Conservation (phyloP, 1,284 basidiomycete species). For the Boletus sp. region DNA sequence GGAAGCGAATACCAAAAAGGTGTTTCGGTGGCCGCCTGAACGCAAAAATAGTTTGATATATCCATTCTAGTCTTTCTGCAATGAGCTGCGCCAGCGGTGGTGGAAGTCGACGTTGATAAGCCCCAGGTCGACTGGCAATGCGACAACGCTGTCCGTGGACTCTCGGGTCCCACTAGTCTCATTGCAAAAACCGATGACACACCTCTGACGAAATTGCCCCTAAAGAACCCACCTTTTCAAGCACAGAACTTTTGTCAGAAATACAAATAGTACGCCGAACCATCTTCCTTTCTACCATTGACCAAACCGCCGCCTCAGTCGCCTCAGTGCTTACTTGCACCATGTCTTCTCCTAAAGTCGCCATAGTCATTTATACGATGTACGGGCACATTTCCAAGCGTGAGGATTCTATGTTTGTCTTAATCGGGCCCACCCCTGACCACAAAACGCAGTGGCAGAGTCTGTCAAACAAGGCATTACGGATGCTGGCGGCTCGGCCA, state of each 20-base stretch:
- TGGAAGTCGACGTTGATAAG: background rate
- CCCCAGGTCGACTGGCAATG: background rate
- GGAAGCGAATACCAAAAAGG: background rate
- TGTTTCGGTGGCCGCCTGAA: conserved; percentile 6
- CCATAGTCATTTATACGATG: conserved; percentile 48
- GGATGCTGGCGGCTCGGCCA: conserved; percentile 44
- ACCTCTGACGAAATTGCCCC: conserved; percentile 6
- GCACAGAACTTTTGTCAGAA: background rate
- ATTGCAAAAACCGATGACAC: too few relatives aligned
- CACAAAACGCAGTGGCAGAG: conserved; percentile 42
- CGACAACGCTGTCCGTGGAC: too few relatives aligned
- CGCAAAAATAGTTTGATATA: background rate
- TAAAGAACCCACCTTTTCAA: conserved; percentile 10
- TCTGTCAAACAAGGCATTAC: conserved; percentile 46
- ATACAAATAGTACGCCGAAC: conserved; percentile 21
- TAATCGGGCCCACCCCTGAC: background rate
- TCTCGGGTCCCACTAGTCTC: too few relatives aligned
- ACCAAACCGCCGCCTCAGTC: conserved; percentile 1
- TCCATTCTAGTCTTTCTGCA: background rate
- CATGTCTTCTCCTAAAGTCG: conserved; percentile 36
- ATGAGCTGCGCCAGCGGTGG: background rate
- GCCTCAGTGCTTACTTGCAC: background rate
- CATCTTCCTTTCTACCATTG: conserved; percentile 25
- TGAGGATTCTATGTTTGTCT: conserved; percentile 17
- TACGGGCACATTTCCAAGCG: conserved; percentile 46